Conservation (phyloP, 768 basidiomycete genomes). For the Psilocybe azurescens region DNA sequence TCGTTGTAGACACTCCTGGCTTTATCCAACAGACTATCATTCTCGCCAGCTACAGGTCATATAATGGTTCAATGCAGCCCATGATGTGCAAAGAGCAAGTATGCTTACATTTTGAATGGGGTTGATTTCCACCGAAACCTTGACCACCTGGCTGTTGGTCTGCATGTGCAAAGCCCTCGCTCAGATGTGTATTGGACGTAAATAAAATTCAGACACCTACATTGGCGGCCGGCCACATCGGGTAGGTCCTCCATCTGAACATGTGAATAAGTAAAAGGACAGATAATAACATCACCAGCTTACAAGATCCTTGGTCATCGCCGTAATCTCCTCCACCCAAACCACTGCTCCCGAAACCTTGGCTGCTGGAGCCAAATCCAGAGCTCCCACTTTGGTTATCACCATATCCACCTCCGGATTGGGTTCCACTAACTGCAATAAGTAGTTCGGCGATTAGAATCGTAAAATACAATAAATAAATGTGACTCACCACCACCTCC, state of each 20-base stretch:
- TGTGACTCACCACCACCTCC: neutral
- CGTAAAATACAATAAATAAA: neutral
- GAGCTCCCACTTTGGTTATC: neutral
- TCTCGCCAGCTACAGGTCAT: neutral
- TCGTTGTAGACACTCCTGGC: slow-evolving; percentile 20
- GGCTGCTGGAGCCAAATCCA: neutral
- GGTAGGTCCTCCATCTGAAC: neutral
- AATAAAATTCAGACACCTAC: neutral
- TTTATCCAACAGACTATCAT: slow-evolving; percentile 15
- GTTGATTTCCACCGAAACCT: neutral
- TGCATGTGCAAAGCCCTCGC: neutral
- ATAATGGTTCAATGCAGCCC: neutral
- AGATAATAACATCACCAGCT: neutral
- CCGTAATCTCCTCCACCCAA: neutral
- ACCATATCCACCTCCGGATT: neutral
- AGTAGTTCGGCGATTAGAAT: no score
- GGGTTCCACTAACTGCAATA: neutral
- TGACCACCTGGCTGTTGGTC: neutral
- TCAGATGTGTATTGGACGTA: neutral
- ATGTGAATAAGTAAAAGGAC: neutral
- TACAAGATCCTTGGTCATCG: slow-evolving; percentile 1
- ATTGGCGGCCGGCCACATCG: neutral
- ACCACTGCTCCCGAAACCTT: slow-evolving; percentile 1
- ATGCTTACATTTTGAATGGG: neutral
- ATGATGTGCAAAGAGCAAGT: neutral